These are phyloP conservation scores for Exsudoporus floridanus DNA, from an alignment of 1,284 basidiomycete genomes.

Conservation along the genomic window DNA sequence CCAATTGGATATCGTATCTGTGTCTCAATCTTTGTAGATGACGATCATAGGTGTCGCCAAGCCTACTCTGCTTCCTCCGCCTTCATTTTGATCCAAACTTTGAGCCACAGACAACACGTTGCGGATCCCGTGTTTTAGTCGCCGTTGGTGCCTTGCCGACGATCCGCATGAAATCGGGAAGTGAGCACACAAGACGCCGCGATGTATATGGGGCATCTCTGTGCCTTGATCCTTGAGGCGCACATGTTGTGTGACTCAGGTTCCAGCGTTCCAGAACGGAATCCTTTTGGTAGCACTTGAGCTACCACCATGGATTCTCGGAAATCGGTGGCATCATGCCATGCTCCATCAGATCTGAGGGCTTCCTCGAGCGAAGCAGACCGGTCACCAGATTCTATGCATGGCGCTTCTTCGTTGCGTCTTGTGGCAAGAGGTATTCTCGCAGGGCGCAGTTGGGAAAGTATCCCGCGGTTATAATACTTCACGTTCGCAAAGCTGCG, in stretches of 20 bases:
- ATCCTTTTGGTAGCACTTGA: neutral
- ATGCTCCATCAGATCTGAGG: neutral
- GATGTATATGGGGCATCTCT: neutral
- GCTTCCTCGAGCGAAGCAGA: neutral
- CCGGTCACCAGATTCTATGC: neutral
- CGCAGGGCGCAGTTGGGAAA: neutral
- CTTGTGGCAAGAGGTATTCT: neutral
- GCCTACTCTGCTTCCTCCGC: neutral
- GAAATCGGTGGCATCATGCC: too few relatives aligned
- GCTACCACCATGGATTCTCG: neutral
- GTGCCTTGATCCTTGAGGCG: neutral
- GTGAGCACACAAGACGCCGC: neutral
- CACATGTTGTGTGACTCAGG: neutral
- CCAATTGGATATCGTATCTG: neutral
- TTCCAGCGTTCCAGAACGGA: neutral
- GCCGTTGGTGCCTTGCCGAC: conserved; percentile 8
- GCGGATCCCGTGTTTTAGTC: neutral
- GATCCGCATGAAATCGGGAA: conserved; percentile 10
- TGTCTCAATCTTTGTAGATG: neutral
- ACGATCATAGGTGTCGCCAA: neutral
- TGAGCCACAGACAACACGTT: neutral
- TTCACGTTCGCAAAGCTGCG: neutral
- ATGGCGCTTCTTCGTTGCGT: neutral
- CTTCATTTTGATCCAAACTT: neutral
- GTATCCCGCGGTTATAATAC: neutral